Conservation (phyloP, 202 grass and related monocot genomes). For the Schoenoplectus tabernaemontani region DNA sequence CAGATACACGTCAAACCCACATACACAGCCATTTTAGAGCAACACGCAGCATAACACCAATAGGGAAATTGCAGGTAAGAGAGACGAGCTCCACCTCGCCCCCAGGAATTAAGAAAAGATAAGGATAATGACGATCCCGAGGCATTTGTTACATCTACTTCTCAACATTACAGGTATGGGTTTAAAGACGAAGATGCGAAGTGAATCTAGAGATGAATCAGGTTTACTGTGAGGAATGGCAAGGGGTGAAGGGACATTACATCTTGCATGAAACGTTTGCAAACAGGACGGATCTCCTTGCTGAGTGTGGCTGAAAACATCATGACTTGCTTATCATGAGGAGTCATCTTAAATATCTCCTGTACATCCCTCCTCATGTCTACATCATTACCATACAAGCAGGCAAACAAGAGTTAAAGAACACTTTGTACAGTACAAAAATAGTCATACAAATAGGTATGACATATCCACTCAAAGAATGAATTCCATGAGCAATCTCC, state of each 20-base stretch:
- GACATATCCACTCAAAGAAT: not conserved
- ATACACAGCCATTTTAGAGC: too few species aligned
- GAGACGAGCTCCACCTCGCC: not conserved
- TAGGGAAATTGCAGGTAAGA: not conserved
- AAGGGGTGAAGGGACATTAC: slow-evolving; percentile 69
- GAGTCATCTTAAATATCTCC: slow-evolving; percentile 99
- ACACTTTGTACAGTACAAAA: not conserved
- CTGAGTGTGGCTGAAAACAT: slow-evolving; percentile 99
- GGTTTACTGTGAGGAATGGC: slow-evolving; percentile 37
- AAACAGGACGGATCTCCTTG: slow-evolving; percentile 98
- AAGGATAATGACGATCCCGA: not conserved
- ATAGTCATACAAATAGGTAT: not conserved
- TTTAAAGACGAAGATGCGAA: not conserved
- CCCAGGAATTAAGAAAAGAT: not conserved
- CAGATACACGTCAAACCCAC: not conserved
- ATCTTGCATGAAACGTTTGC: slow-evolving; percentile 99
- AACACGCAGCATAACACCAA: not conserved
- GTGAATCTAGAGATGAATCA: slow-evolving; percentile 35
- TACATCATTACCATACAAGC: slow-evolving; percentile 32
- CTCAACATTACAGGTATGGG: not conserved
- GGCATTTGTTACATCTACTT: not conserved
- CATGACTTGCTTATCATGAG: slow-evolving; percentile 99
- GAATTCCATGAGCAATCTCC: not conserved
- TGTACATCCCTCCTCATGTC: slow-evolving; percentile 97
- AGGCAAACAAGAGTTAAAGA: not conserved